Conservation (phyloP, 2,329 filamentous ascomycete genomes). For the Paraconiothyrium sp. region DNA sequence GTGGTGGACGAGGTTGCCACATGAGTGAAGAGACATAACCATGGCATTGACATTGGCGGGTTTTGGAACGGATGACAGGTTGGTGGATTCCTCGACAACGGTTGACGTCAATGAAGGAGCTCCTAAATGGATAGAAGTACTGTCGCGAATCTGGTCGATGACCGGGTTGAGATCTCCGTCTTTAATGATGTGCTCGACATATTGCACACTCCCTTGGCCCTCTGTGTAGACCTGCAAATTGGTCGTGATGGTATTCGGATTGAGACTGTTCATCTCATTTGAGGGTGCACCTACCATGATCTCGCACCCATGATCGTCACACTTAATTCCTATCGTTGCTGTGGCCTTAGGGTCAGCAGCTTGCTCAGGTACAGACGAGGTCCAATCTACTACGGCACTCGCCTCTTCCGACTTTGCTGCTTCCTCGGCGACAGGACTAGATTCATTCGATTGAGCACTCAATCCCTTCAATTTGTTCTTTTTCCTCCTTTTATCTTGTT, state of each 20-base stretch:
- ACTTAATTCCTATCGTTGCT: conserved; percentile 16
- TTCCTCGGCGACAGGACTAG: background rate
- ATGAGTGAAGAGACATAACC: conserved; percentile 96
- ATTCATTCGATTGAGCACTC: background rate
- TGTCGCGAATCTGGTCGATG: conserved; percentile 67
- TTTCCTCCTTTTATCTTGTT: conserved; percentile 53
- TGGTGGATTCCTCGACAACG: conserved; percentile 31
- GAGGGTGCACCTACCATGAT: background rate
- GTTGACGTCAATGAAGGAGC: conserved; percentile 37
- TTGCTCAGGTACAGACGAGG: background rate
- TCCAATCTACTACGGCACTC: background rate
- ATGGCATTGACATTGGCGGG: conserved; percentile 65
- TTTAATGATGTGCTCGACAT: conserved; percentile 77
- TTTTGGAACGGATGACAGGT: conserved; percentile 42
- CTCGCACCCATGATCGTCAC: conserved; percentile 27
- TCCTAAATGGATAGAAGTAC: conserved; percentile 39
- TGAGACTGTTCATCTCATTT: background rate
- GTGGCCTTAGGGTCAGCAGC: background rate
- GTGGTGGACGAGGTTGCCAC: conserved; percentile 96
- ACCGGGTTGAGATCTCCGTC: conserved; percentile 76
- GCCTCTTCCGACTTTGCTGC: background rate
- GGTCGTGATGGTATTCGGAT: conserved; percentile 36
- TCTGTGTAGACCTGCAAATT: conserved; percentile 59
- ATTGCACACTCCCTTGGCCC: conserved; percentile 76
- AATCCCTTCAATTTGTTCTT: conserved; percentile 7